Evolutionary conservation across 192 early-diverging fungal genomes (phyloP).

Genomic region (Paraglomus brasilianum): DNA sequence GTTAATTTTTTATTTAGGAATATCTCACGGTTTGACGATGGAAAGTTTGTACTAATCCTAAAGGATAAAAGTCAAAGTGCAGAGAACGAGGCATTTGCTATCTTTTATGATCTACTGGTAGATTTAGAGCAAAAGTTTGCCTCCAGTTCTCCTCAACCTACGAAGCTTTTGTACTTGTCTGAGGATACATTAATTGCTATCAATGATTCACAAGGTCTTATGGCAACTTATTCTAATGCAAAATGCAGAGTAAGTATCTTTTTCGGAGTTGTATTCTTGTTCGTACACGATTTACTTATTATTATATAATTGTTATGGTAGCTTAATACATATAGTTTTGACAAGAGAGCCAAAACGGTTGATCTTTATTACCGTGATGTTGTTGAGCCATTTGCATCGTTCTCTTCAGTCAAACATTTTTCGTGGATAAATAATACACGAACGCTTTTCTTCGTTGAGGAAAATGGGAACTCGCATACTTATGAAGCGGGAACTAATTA

Average conservation of each 20-base stretch:
- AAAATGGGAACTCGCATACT: conserved; percentile 5
- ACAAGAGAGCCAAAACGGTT: conserved; percentile 11
- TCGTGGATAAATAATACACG: conserved; percentile 28
- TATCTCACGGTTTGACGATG: too few species aligned
- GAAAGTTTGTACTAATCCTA: too few species aligned
- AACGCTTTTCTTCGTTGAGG: conserved; percentile 25
- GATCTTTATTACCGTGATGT: conserved; percentile 21
- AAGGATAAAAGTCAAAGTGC: too few species aligned
- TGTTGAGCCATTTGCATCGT: conserved; percentile 25
- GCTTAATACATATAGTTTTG: conserved; percentile 30
- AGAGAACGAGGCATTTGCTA: too few species aligned
- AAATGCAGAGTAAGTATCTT: conserved; percentile 1
- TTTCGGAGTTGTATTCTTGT: background rate
- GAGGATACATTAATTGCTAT: background rate
- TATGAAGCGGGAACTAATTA: conserved; percentile 25
- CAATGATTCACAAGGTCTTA: conserved; percentile 28
- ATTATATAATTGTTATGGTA: background rate
- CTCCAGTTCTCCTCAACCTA: too few species aligned
- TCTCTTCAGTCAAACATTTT: conserved; percentile 20
- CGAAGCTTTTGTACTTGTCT: too few species aligned
- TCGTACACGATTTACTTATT: background rate
- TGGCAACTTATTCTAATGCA: conserved; percentile 25
- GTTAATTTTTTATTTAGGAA: too few species aligned
- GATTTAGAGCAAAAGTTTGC: too few species aligned
- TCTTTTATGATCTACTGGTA: too few species aligned